Evolutionary conservation across 2,329 filamentous ascomycete species (phyloP).

Genomic region (Boeremia exigua): DNA sequence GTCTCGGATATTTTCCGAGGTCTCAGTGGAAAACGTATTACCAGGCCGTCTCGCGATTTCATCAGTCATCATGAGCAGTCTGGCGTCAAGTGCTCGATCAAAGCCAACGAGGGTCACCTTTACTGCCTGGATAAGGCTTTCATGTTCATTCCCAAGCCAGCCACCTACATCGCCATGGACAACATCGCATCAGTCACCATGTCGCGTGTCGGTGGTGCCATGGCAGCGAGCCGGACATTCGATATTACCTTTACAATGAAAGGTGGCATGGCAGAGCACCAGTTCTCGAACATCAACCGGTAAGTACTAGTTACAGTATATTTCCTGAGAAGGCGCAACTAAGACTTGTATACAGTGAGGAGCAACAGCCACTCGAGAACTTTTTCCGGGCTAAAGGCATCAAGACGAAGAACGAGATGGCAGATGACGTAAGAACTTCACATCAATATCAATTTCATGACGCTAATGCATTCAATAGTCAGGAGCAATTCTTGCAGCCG

Average conservation of each 20-base stretch:
- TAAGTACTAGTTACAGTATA: constrained; percentile 39
- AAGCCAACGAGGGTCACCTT: constrained; percentile 95
- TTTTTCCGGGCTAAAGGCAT: constrained; percentile 97
- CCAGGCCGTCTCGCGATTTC: constrained; percentile 93
- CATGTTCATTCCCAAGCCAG: constrained; percentile 98
- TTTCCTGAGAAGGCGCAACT: constrained; percentile 11
- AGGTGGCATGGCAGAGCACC: constrained; percentile 82
- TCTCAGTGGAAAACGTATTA: constrained; percentile 92
- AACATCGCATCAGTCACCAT: constrained; percentile 91
- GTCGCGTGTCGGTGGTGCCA: constrained; percentile 90
- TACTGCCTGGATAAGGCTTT: constrained; percentile 98
- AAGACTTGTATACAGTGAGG: constrained; percentile 64
- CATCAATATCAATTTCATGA: neutral
- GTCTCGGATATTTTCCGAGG: constrained; percentile 96
- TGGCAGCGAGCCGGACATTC: constrained; percentile 93
- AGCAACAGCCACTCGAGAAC: constrained; percentile 92
- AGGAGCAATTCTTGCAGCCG: constrained; percentile 72
- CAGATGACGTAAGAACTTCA: constrained; percentile 76
- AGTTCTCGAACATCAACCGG: constrained; percentile 99
- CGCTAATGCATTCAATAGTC: constrained; percentile 51
- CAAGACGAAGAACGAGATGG: constrained; percentile 98
- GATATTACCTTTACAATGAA: constrained; percentile 95
- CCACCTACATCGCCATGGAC: constrained; percentile 95
- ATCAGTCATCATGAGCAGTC: constrained; percentile 89
- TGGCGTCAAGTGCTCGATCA: constrained; percentile 99